phyloP scores from a whole-genome alignment of 169 alveolate species.

The Ichthyophthirius multifiliis region DNA sequence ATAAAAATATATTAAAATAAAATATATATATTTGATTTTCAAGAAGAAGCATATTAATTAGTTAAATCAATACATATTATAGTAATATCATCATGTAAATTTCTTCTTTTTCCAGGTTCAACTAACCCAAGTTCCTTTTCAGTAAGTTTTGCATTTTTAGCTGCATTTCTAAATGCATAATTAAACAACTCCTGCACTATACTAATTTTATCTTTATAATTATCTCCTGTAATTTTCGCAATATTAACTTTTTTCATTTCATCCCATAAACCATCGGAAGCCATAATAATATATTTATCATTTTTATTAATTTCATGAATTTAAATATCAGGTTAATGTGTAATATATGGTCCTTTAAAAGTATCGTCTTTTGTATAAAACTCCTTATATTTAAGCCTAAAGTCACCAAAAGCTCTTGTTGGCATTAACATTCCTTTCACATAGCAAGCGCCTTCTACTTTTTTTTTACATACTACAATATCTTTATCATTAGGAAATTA shows the following conservation, averaged over 20 bases:
- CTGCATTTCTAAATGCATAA: slow-evolving; percentile 48
- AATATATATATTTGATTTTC: too few species aligned
- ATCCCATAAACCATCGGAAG: slow-evolving; percentile 88
- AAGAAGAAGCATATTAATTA: slow-evolving; percentile 9
- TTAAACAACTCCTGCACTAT: slow-evolving; percentile 50
- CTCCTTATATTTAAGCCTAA: slow-evolving; percentile 63
- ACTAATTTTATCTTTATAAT: slow-evolving; percentile 32
- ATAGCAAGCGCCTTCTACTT: slow-evolving; percentile 61
- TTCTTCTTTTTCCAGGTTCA: slow-evolving; percentile 64
- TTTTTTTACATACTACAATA: slow-evolving; percentile 63
- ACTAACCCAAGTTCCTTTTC: slow-evolving; percentile 29
- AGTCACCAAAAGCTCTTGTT: slow-evolving; percentile 81
- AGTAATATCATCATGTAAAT: slow-evolving; percentile 76
- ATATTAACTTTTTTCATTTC: slow-evolving; percentile 54
- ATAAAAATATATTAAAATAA: too few species aligned
- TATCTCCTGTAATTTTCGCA: slow-evolving; percentile 35
- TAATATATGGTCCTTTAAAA: slow-evolving; percentile 77
- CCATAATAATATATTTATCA: slow-evolving; percentile 68
- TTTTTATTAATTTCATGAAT: slow-evolving; percentile 48
- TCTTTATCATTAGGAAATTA: slow-evolving; percentile 57
- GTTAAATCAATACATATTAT: slow-evolving; percentile 53
- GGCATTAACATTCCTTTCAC: slow-evolving; percentile 83
- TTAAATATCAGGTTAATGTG: slow-evolving; percentile 64
- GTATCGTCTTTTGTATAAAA: slow-evolving; percentile 47
- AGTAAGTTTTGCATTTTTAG: slow-evolving; percentile 35